Evolutionary conservation across 148 eudicot genomes (phyloP), one percentile per base, ranked within the genome.

Genomic region (Rhododendron vialii): DNA sequence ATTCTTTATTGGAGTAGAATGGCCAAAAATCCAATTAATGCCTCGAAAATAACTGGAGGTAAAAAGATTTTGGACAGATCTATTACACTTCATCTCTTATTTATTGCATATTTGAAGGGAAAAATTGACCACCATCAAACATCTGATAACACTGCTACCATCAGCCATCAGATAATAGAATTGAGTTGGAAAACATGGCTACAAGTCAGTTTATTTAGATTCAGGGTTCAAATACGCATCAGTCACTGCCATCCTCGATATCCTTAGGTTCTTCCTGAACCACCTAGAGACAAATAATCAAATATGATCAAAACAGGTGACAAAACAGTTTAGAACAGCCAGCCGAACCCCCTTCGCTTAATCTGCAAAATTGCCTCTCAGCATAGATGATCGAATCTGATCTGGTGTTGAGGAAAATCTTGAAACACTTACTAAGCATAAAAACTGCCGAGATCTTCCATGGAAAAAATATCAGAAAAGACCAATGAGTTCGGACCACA

Each of bases 211-310:
- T 75, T 55, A 78, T 77, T 78, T 57, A 57, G 69, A 57, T 12
- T 48, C 35, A 5, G 4, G 26, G 26, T 53, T 36, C 33, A 50
- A 24, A 30, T 43, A 80, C 30, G 45, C 50, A 30, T 79, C 78
- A 67, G 65, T 53, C 50, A 33, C 78, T 48, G 65, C 73, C 50
- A 33, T 47, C 87, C 28, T 85, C 65, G 7, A 28, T 22, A n/a
- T 85, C 74, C 78, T 33, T 67, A 80, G 78, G 84, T 45, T 80
- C 79, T 50, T 8, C 79, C 67, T 47, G 78, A 80, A 83, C 78
- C 24, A 65, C 87, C 84, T 85, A 80, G 63, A 85, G 47, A 41
- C 22, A 80, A 85, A n/a, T n/a, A n/a, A n/a, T n/a, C n/a, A n/a
- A n/a, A 85, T 75, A 17, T 41, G 77, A 79, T 15, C 38, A 78